These are phyloP conservation scores for Omphalea diandra DNA, from an alignment of 441 rosid species.

Conservation along the genomic window DNA sequence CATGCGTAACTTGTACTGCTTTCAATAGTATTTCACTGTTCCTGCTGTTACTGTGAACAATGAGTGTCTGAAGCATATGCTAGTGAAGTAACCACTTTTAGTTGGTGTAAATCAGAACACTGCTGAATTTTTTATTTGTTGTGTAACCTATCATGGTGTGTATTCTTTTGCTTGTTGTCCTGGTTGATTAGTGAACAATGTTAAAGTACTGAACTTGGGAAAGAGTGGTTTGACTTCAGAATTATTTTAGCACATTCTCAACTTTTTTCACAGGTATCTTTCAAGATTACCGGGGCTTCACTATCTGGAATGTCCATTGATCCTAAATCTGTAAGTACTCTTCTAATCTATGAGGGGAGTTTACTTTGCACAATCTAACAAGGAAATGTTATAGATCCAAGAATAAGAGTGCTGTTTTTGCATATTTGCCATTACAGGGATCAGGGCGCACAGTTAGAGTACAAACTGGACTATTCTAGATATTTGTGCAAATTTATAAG, in stretches of 20 bases:
- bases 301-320: conserved; percentile 77
- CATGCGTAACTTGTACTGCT: neutral
- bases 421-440: neutral
- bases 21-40: neutral
- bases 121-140: neutral
- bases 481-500: neutral
- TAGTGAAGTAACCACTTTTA: neutral
- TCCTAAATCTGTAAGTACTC: conserved; percentile 73
- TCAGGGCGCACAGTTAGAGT: neutral
- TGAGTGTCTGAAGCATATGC: neutral
- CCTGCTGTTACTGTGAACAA: too few relatives aligned
- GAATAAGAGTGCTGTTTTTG: neutral
- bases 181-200: neutral
- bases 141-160: neutral
- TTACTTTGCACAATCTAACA: conserved; percentile 3
- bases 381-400: neutral
- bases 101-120: neutral
- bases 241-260: neutral
- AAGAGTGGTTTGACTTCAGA: neutral
- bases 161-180: neutral
- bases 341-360: neutral
- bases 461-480: neutral
- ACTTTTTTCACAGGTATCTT: conserved; percentile 57
- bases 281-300: conserved; percentile 81
- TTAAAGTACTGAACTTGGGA: neutral